Evolutionary conservation across 73 alveolate species (phyloP).

Genomic region (Paramecium sonneborni): DNA sequence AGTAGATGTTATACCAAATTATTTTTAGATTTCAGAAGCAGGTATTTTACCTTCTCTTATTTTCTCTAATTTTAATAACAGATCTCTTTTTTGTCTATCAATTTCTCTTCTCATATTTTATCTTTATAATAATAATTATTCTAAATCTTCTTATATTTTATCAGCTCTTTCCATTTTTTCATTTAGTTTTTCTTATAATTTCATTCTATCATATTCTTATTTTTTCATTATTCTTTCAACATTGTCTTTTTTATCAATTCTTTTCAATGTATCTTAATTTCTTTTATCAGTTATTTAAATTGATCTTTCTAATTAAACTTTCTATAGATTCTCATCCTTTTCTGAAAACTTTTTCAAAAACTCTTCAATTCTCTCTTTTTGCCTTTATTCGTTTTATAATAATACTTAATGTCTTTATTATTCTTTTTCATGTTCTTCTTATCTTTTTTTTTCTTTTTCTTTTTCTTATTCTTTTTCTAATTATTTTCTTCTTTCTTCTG

Average conservation of each 20-base stretch:
- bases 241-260: constrained; percentile 44
- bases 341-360: constrained; percentile 28
- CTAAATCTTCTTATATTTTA: constrained; percentile 45
- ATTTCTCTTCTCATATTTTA: constrained; percentile 53
- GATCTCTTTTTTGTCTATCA: constrained; percentile 30
- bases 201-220: constrained; percentile 45
- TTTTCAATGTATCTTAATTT: constrained; percentile 24
- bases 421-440: constrained; percentile 28
- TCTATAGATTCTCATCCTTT: constrained; percentile 4
- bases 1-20: constrained; percentile 12
- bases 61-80: constrained; percentile 15
- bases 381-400: neutral
- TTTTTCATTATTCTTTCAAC: constrained; percentile 54
- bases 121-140: neutral
- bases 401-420: constrained; percentile 12
- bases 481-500: constrained; percentile 38
- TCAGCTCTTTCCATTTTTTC: constrained; percentile 59
- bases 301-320: constrained; percentile 42
- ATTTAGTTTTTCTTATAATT: constrained; percentile 31
- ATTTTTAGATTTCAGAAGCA: constrained; percentile 14
- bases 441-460: constrained; percentile 10
- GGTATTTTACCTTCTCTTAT: constrained; percentile 46
- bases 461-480: constrained; percentile 41
- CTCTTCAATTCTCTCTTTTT: constrained; percentile 48
- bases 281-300: constrained; percentile 40